phyloP scores from a whole-genome alignment of 192 early-diverging fungal species.

The Lobosporangium transversale region DNA sequence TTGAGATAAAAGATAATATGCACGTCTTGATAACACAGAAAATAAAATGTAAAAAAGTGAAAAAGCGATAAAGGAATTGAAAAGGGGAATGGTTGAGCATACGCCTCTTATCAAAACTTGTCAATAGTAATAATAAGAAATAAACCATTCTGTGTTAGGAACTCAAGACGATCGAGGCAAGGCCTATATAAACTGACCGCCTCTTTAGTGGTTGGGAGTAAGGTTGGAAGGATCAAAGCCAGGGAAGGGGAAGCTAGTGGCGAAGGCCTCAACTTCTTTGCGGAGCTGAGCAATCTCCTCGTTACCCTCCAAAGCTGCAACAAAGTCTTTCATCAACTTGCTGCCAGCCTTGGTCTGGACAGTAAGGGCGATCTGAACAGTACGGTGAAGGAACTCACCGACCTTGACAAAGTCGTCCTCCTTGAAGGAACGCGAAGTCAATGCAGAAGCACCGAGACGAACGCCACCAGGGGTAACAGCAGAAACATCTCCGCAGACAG shows the following conservation, averaged over 20 bases:
- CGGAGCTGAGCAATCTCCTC: constrained; percentile 85
- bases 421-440: constrained; percentile 97
- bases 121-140: constrained; percentile 1
- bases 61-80: constrained; percentile 1
- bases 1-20: constrained; percentile 1
- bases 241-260: constrained; percentile 97
- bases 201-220: constrained; percentile 45
- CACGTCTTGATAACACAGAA: constrained; percentile 20
- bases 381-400: constrained; percentile 95
- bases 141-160: constrained; percentile 2
- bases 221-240: constrained; percentile 61
- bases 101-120: constrained; percentile 2
- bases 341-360: constrained; percentile 87
- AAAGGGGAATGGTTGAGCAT: constrained; percentile 49
- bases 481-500: constrained; percentile 94
- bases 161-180: not conserved
- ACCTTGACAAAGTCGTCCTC: constrained; percentile 97
- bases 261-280: constrained; percentile 92
- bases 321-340: constrained; percentile 99
- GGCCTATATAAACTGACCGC: not conserved
- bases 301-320: constrained; percentile 79
- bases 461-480: constrained; percentile 98
- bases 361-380: constrained; percentile 86
- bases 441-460: constrained; percentile 93
- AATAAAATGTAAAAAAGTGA: not conserved